These are phyloP conservation scores for Pythium myriotylum DNA, from an alignment of 352 stramenopile genomes.

Conservation along the genomic window DNA sequence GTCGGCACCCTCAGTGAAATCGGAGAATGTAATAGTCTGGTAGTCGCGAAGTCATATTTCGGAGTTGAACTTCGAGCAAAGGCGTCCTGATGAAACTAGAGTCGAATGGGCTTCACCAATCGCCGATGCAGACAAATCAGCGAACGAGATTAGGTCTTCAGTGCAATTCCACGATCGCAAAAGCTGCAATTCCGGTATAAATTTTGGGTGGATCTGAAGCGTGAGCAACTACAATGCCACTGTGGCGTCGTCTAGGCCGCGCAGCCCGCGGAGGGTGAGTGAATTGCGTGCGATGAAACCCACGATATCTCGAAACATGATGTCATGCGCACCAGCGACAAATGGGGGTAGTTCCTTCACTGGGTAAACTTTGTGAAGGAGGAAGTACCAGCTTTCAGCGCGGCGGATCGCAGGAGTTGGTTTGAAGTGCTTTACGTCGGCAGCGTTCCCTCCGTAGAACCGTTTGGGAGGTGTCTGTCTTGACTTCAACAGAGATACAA, in stretches of 20 bases:
- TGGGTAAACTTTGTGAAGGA: slow-evolving; percentile 25
- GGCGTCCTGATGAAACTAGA: slow-evolving; percentile 18
- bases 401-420: slow-evolving; percentile 15
- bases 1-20: background rate
- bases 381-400: slow-evolving; percentile 12
- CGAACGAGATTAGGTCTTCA: slow-evolving; percentile 41
- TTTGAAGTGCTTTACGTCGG: slow-evolving; percentile 3
- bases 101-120: slow-evolving; percentile 56
- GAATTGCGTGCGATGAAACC: slow-evolving; percentile 31
- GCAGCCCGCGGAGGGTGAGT: slow-evolving; percentile 1
- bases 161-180: slow-evolving; percentile 36
- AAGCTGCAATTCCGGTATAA: slow-evolving; percentile 50
- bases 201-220: slow-evolving; percentile 40
- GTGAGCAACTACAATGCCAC: slow-evolving; percentile 55
- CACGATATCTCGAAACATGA: slow-evolving; percentile 37
- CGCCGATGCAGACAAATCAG: slow-evolving; percentile 42
- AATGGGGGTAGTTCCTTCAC: slow-evolving; percentile 33
- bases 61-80: slow-evolving; percentile 43
- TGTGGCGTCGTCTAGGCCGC: slow-evolving; percentile 55
- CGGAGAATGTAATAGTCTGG: background rate
- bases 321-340: slow-evolving; percentile 39
- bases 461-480: background rate
- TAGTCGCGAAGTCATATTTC: slow-evolving; percentile 10
- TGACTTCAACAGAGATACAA: slow-evolving; percentile 9
- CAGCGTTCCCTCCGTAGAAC: slow-evolving; percentile 35